phyloP scores from a whole-genome alignment of 768 basidiomycete genomes.

The Tubosaeta sp. region DNA sequence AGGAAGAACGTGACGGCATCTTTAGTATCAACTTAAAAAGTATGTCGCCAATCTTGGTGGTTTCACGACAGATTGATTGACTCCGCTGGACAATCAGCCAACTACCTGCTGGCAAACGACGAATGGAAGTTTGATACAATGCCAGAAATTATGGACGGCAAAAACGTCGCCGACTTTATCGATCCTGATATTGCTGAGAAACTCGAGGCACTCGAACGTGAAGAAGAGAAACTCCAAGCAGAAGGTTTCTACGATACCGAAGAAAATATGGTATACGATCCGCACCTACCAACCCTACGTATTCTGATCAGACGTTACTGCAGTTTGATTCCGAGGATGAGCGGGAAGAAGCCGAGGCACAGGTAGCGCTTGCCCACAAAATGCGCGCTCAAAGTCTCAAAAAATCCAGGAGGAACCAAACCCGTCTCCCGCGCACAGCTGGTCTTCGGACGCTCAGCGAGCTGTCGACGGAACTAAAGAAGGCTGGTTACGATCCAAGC shows the following conservation, averaged over 20 bases:
- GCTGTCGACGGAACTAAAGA: constrained; percentile 76
- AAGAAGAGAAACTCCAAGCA: constrained; percentile 89
- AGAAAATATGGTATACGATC: constrained; percentile 66
- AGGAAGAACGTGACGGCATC: constrained; percentile 86
- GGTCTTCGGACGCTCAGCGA: constrained; percentile 64
- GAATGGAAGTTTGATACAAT: constrained; percentile 95
- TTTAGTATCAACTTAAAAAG: constrained; percentile 89
- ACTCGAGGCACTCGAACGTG: constrained; percentile 93
- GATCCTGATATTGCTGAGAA: constrained; percentile 97
- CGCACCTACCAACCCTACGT: neutral
- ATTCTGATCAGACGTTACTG: neutral
- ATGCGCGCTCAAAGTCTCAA: constrained; percentile 73
- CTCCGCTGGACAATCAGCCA: constrained; percentile 51
- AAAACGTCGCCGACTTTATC: constrained; percentile 98
- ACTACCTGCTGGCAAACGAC: constrained; percentile 83
- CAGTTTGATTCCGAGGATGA: constrained; percentile 69
- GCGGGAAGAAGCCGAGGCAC: constrained; percentile 64
- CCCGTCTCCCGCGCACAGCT: constrained; percentile 72
- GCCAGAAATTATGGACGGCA: constrained; percentile 99
- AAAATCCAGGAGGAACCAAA: constrained; percentile 82
- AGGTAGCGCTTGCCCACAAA: constrained; percentile 58
- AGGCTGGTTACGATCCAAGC: constrained; percentile 86
- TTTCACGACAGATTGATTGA: neutral
- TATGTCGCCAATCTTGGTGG: constrained; percentile 31
- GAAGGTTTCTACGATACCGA: constrained; percentile 95